Evolutionary conservation across 2,329 filamentous ascomycete species (phyloP), one percentile per base, ranked within the genome.

Genomic region (Passalora sequoiae): DNA sequence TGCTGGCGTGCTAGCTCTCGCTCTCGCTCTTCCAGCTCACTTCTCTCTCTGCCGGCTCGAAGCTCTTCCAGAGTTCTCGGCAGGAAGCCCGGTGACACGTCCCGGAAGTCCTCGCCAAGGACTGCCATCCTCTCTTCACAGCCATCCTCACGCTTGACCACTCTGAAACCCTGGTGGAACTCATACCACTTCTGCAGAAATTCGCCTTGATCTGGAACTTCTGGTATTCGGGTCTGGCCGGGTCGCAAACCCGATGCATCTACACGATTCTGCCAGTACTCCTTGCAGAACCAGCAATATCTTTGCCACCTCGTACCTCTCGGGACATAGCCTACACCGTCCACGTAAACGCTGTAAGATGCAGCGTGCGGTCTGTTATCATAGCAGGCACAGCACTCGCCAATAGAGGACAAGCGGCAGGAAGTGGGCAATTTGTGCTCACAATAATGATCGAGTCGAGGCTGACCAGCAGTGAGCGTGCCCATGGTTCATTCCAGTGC

Each of bases 221-320:
- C 59, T 8, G 72, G 72, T 30, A 75, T 68, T 12, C 66, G 62
- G 7, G 72, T 72, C 45, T 72, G 66, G 2, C 59, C 60, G 1
- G 66, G 60, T n/a, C 64, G 56, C 19, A 74, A 55, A 4, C 70
- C 66, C 12, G 68, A 68, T 4, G 63, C 64, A 6, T 61, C 60
- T 13, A 73, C 61, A 13, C 72, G 54, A 40, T 71, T 69, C 38
- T 62, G 64, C 72, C 72, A 75, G 57, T 73, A 75, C 36, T 71
- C 69, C 58, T 70, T 70, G 49, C 72, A 75, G 50, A 68, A 72
- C 70, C 70, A 74, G 50, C 72, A 75, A 46, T 75, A 75, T 43
- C 68, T 60, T 51, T 74, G 68, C 70, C 71, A 74, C 28, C 72
- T 53, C 4, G 66, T 71, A 2, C 71, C 72, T 17, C 70, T 60